Evolutionary conservation across 768 basidiomycete genomes (phyloP), one percentile per base, ranked within the genome.

Genomic region (Collybiopsis luxurians): DNA sequence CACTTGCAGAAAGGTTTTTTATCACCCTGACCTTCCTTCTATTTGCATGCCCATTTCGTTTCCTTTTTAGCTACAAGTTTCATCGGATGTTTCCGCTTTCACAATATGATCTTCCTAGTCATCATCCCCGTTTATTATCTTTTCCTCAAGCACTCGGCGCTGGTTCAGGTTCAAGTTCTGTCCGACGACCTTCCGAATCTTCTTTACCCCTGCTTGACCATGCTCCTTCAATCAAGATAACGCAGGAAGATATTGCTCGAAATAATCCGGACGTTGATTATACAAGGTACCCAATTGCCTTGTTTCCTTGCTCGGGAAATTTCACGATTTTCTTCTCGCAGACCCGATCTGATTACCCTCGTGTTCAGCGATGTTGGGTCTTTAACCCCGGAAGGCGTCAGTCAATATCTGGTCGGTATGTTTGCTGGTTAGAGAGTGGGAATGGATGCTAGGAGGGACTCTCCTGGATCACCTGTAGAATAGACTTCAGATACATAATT

Each of bases 291-390:
- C 15, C 26, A 9, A 34, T 12, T 31, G 4, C 11, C 13, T 5
- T 21, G 7, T 38, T 21, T 44, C 30, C 10, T 27, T 34, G 10
- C 36, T 51, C 36, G 23, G 50, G 24, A 24, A 60, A 57, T 44
- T 43, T 59, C 26, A 59, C 23, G 51, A 48, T 34, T 47, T 56
- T 57, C 53, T 31, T 12, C 64, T 63, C 27, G 15, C 61, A 92
- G 90, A 66, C 92, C 95, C 53, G 94, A 98, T 75, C 75, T 96
- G 61, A 96, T 98, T 61, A 89, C 92, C 34, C 81, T 98, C 36
- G 92, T 98, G 36, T 91, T 98, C 68, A 93, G 91, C 56, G 96
- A 98, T 64, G 86, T 98, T 40, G 96, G 96, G 21, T 91, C 92
- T 63, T 78, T 95, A 60, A 94, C 92, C 21, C 93, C 95, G 30